Percentiles rank a stretch among this genome's conserved stretches.
Evolutionary conservation across 2,329 filamentous ascomycete genomes (phyloP).

Genomic region (Claviceps sp.): DNA sequence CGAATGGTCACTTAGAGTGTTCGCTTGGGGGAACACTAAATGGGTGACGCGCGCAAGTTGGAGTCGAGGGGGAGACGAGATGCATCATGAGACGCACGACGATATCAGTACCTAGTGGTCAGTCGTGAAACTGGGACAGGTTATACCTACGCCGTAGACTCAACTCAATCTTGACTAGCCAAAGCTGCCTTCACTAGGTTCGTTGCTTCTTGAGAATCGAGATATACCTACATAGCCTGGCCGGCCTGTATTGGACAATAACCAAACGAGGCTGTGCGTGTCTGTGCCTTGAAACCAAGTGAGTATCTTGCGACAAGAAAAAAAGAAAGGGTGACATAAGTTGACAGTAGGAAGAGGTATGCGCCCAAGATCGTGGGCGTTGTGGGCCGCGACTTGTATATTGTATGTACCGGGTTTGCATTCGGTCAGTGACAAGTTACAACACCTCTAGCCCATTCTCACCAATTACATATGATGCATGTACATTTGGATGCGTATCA

Average conservation of each 20-base stretch:
- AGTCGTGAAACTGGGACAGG: constrained; percentile 5
- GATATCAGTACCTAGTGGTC: constrained; percentile 7
- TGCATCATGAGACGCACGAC: constrained; percentile 9
- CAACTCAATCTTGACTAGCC: no score
- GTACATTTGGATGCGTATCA: not conserved
- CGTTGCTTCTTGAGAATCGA: not conserved
- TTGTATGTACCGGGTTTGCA: not conserved
- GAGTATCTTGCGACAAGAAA: not conserved
- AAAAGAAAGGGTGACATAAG: not conserved
- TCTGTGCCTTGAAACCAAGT: not conserved
- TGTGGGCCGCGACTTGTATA: not conserved
- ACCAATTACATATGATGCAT: not conserved
- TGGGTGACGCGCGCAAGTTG: not conserved
- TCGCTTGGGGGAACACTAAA: not conserved
- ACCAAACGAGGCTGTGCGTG: not conserved
- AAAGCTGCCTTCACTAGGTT: not conserved
- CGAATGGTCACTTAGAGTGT: not conserved
- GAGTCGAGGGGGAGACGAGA: constrained; percentile 1
- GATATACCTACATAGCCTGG: not conserved
- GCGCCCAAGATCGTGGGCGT: not conserved
- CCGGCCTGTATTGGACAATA: not conserved
- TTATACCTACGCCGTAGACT: no score
- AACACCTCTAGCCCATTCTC: not conserved
- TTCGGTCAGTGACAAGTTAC: not conserved
- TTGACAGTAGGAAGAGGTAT: not conserved